Base-by-base conservation (phyloP, 192 early-diverging fungal species). In the Rhizophagus clarus region DNA sequence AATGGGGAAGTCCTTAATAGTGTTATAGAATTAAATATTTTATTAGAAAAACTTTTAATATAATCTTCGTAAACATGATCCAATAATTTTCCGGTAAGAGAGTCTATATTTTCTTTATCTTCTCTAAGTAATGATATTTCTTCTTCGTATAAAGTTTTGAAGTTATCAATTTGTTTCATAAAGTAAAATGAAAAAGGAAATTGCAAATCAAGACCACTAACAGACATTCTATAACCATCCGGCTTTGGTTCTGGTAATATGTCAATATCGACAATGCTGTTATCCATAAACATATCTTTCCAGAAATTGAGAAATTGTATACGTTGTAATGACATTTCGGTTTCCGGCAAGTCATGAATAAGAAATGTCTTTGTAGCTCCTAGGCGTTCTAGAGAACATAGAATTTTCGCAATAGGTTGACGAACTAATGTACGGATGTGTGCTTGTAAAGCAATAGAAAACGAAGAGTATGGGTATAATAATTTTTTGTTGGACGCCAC, bases 121-220 rank as follows among this genome's bases (percentile, higher is more conserved):
- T 81, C 31, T 1, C 14, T 31, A 20, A 70, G 12, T 4, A 47
- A 2, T 17, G n/a, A 9, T 3, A 60, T 10, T 51, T 62, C 76
- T 56, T 81, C 80, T 29, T 72, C 22, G 69, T 78, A 81, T 26
- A 76, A 24, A 17, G 11, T 26, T 71, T 78, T 81, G 42, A 81
- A 81, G 56, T 31, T 34, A 61, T 81, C 62, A 60, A 81, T 81
- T 37, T 34, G 73, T 0, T 81, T 31, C 24, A 67, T 47, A 47
- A 81, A 78, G 45, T 81, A 68, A 34, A 37, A 77, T n/a, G 80
- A 81, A 68, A 81, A 81, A 37, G 80, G 80, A 63, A 81, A 81
- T 61, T 56, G 80, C 7, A 81, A 17, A 34, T 56, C 5, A 26
- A 78, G 40, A 37, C 63, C n/a, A 29, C 11, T 28, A 69, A 29